Percentiles rank a stretch among this genome's conserved stretches.
Evolutionary conservation across 2,329 filamentous ascomycete genomes (phyloP).

Genomic region (Amylocarpus encephaloides): DNA sequence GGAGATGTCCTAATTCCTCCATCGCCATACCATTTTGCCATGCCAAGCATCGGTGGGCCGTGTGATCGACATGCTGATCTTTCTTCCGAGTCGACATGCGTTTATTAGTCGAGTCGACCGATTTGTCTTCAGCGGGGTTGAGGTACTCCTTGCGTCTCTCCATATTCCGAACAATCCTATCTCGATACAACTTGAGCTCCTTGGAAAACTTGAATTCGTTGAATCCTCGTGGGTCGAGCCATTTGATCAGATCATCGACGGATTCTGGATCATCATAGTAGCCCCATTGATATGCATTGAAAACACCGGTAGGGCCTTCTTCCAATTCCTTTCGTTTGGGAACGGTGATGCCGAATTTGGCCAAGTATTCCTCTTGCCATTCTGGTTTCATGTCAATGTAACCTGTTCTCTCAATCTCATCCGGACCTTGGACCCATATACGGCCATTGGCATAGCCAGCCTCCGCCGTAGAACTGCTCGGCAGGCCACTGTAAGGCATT

Average conservation of each 20-base stretch:
- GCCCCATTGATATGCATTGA: constrained; percentile 77
- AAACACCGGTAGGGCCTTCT: constrained; percentile 75
- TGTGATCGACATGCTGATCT: constrained; percentile 46
- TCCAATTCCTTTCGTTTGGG: constrained; percentile 79
- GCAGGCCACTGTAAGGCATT: constrained; percentile 89
- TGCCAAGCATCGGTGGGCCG: constrained; percentile 52
- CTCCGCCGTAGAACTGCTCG: constrained; percentile 77
- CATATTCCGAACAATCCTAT: constrained; percentile 76
- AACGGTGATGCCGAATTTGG: constrained; percentile 74
- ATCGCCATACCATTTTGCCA: constrained; percentile 61
- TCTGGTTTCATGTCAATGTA: constrained; percentile 74
- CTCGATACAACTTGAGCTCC: constrained; percentile 70
- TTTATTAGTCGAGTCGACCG: constrained; percentile 38
- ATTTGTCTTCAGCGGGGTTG: constrained; percentile 42
- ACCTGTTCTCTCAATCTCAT: constrained; percentile 77
- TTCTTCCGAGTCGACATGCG: constrained; percentile 58
- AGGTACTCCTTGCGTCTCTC: constrained; percentile 70
- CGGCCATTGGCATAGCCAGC: constrained; percentile 91
- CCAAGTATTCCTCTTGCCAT: constrained; percentile 67
- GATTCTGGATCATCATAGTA: constrained; percentile 78
- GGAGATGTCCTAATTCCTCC: constrained; percentile 51
- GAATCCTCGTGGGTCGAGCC: constrained; percentile 80
- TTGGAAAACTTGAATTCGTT: constrained; percentile 86
- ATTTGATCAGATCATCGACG: constrained; percentile 72
- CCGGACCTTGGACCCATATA: constrained; percentile 93